Base-by-base conservation (phyloP, 1,284 basidiomycete species). In the Microbotryum violaceum region DNA sequence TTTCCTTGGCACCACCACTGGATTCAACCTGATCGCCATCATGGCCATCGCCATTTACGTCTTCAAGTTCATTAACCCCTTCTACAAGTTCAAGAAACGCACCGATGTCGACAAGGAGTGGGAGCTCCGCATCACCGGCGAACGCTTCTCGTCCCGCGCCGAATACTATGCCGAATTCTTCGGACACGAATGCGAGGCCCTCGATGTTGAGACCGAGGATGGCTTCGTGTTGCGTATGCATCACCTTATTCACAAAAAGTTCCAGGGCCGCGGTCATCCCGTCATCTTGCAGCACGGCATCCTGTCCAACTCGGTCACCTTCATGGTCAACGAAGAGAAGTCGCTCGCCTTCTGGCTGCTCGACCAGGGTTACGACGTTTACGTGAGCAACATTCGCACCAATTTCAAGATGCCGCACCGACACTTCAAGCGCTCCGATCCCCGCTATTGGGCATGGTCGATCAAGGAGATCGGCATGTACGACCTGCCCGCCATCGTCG, bases 1-100 rank as follows among this genome's bases (percentile, higher is more conserved):
- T 4, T 48, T 48, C 27, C 16, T 56, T 6, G 56, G 57, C 82
- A 29, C 88, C 84, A 49, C 80, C 70, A 71, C 80, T 83, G 58
- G 81, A 73, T 72, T 85, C 83, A 23, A 86, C 66, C 69, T 89
- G 85, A 71, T 87, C 84, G 37, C 79, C 69, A 14, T 82, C 83
- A 70, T 88, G 87, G 10, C 86, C 85, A 69, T 89, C 87, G 75
- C 87, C 85, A 66, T 81, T 80, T 58, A 85, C 86, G 53, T 50
- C 9, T 47, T 21, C 18, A 37, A 52, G 10, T 52, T 51, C 27
- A 12, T 63, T 23, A 66, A 60, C 48, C 64, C 64, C 49, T 54
- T 66, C 49, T 49, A 60, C 49, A 63, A 66, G 61, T 33, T 42
- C 5, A 62, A 59, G 56, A 59, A 62, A 3, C 42, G 62, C 20